These are phyloP conservation scores for Penicillium canescens DNA, from an alignment of 495 filamentous ascomycete genomes.

Conservation along the genomic window DNA sequence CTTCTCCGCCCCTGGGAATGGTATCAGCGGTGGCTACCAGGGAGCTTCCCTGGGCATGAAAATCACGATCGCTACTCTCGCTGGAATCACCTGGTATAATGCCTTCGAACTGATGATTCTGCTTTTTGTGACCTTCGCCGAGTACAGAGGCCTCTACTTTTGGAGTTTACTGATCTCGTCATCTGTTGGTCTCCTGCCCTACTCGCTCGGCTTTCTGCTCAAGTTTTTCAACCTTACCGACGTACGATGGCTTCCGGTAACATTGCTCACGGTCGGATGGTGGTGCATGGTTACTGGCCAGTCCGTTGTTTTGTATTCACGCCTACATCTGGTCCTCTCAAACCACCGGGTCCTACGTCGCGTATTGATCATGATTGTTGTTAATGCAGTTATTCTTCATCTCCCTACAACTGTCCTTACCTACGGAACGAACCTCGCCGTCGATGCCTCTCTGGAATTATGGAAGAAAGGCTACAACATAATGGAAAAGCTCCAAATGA, in stretches of 20 bases:
- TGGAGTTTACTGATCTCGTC: slow-evolving; percentile 55
- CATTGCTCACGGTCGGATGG: slow-evolving; percentile 58
- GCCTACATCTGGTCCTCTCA: slow-evolving; percentile 61
- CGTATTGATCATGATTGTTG: slow-evolving; percentile 59
- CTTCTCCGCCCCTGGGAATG: slow-evolving; percentile 36
- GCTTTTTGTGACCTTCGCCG: slow-evolving; percentile 55
- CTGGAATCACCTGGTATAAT: slow-evolving; percentile 56
- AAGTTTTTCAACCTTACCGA: slow-evolving; percentile 57
- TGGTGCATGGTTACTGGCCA: slow-evolving; percentile 65
- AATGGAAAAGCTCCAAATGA: slow-evolving; percentile 67
- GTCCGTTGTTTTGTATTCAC: slow-evolving; percentile 66
- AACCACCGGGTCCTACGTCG: slow-evolving; percentile 49
- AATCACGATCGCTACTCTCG: slow-evolving; percentile 55
- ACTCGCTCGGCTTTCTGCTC: slow-evolving; percentile 60
- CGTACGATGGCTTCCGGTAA: slow-evolving; percentile 39
- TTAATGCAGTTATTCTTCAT: slow-evolving; percentile 56
- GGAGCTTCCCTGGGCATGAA: slow-evolving; percentile 35
- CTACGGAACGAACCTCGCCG: slow-evolving; percentile 53
- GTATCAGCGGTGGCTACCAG: slow-evolving; percentile 44
- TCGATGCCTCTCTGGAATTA: slow-evolving; percentile 5
- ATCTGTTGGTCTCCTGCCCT: slow-evolving; percentile 55
- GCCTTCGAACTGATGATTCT: slow-evolving; percentile 55
- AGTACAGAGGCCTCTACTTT: slow-evolving; percentile 57
- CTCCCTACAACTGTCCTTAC: slow-evolving; percentile 57
- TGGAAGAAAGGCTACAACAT: slow-evolving; percentile 49